Evolutionary conservation across 495 filamentous ascomycete species (phyloP).

Genomic region (Neurospora sp.): DNA sequence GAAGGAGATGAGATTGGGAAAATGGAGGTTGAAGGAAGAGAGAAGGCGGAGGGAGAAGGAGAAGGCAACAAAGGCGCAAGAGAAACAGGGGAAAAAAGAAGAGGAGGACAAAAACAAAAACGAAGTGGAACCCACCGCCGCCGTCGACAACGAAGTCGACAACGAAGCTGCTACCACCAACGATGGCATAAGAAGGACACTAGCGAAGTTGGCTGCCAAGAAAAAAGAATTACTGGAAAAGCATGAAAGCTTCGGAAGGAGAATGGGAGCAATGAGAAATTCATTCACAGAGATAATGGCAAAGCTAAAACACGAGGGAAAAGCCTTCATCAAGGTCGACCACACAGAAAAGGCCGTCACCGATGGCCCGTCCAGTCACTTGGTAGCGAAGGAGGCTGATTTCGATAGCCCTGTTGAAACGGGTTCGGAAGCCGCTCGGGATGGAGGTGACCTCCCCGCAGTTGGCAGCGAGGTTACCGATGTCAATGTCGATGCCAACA

Average conservation of each 20-base stretch:
- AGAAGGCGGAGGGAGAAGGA: background rate
- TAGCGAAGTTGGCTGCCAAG: background rate
- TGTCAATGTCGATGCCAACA: background rate
- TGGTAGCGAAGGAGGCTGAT: too few species aligned
- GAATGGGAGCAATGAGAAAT: background rate
- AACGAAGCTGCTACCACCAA: background rate
- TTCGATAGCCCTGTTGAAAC: background rate
- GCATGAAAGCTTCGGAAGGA: background rate
- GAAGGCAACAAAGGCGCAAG: background rate
- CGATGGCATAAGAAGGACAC: background rate
- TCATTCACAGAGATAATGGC: too few species aligned
- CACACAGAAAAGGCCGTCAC: background rate
- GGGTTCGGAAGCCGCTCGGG: background rate
- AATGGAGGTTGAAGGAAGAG: background rate
- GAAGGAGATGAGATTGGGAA: background rate
- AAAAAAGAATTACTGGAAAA: background rate
- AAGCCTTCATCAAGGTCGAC: background rate
- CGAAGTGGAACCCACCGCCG: background rate
- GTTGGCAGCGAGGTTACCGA: background rate
- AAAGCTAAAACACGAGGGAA: background rate
- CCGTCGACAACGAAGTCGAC: background rate
- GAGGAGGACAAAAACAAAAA: background rate
- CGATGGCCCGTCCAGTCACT: background rate
- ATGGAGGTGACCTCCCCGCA: background rate
- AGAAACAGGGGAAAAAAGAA: background rate